A percentile compares a stretch with the other conserved stretches of the same genome.
phyloP scores from a whole-genome alignment of 2,329 filamentous ascomycete species.

The Trichoderma koningii region DNA sequence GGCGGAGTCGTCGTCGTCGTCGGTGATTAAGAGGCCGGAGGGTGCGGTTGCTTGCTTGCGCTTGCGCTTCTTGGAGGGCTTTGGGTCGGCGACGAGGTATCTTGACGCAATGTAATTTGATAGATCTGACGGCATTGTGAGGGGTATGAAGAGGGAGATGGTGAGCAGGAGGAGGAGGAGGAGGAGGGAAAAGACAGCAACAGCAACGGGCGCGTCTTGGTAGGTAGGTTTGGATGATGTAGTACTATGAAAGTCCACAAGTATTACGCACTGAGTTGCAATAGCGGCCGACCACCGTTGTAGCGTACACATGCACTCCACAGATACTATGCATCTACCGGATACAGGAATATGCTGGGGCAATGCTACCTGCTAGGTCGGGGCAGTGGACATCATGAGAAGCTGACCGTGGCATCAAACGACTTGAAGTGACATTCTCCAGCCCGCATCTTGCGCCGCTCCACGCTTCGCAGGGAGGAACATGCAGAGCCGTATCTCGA shows the following conservation, averaged over 20 bases:
- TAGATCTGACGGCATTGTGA: conserved; percentile 60
- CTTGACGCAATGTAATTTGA: conserved; percentile 87
- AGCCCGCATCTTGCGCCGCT: not conserved
- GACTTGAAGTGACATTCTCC: conserved; percentile 13
- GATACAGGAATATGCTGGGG: conserved; percentile 29
- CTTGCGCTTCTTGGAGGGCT: conserved; percentile 65
- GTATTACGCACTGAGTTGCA: no score
- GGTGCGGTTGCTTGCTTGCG: conserved; percentile 52
- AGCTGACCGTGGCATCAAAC: conserved; percentile 18
- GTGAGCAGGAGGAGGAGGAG: not conserved
- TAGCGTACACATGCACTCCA: not conserved
- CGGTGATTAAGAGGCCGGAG: conserved; percentile 63
- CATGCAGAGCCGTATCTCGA: conserved; percentile 37
- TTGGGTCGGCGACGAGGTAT: conserved; percentile 69
- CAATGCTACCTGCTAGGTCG: conserved; percentile 10
- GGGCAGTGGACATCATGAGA: conserved; percentile 19
- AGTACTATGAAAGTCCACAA: no score
- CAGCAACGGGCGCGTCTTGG: not conserved
- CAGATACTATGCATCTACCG: conserved; percentile 34
- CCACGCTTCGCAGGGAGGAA: conserved; percentile 30
- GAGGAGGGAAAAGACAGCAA: not conserved
- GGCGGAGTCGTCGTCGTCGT: conserved; percentile 63
- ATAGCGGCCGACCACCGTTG: no score
- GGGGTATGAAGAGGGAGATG: not conserved
- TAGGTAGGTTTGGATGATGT: no score